phyloP scores from a whole-genome alignment of 2,329 filamentous ascomycete species.

The Penicillium occitanis region DNA sequence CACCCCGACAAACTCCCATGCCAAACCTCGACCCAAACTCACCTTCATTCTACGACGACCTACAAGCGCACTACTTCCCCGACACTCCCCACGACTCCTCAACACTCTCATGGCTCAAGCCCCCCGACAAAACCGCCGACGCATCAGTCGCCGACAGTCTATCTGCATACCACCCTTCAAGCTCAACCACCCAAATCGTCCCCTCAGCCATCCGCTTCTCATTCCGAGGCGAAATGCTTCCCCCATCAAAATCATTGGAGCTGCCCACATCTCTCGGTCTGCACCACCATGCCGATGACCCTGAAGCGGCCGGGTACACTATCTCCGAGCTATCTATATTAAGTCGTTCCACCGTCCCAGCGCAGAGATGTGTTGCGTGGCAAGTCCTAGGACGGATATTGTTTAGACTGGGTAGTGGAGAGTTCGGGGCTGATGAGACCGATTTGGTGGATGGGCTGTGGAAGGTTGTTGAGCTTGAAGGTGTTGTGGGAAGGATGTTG shows the following conservation, averaged over 20 bases:
- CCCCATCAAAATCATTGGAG: slow-evolving; percentile 70
- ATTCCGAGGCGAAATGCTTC: slow-evolving; percentile 76
- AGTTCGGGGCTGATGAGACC: slow-evolving; percentile 62
- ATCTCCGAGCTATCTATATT: slow-evolving; percentile 80
- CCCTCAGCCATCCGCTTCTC: slow-evolving; percentile 81
- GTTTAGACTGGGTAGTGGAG: slow-evolving; percentile 75
- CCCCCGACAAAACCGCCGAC: slow-evolving; percentile 63
- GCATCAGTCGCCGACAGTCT: slow-evolving; percentile 49
- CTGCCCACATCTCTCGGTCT: slow-evolving; percentile 77
- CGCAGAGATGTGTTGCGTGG: slow-evolving; percentile 87
- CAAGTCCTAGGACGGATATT: slow-evolving; percentile 85
- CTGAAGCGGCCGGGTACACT: slow-evolving; percentile 92
- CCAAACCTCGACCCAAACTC: slow-evolving; percentile 81
- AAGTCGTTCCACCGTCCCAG: slow-evolving; percentile 75
- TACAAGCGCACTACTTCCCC: slow-evolving; percentile 94
- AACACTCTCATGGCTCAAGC: slow-evolving; percentile 86
- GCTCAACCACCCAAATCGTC: slow-evolving; percentile 62
- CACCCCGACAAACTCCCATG: slow-evolving; percentile 47
- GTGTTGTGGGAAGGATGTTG: slow-evolving; percentile 72
- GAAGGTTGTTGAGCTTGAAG: slow-evolving; percentile 72
- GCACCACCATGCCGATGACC: slow-evolving; percentile 90
- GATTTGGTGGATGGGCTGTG: slow-evolving; percentile 77
- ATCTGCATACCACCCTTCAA: slow-evolving; percentile 78
- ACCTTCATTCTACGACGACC: slow-evolving; percentile 75
- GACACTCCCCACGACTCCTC: slow-evolving; percentile 79